phyloP scores from a whole-genome alignment of 345 rosid species.

The Lumnitzera racemosa region DNA sequence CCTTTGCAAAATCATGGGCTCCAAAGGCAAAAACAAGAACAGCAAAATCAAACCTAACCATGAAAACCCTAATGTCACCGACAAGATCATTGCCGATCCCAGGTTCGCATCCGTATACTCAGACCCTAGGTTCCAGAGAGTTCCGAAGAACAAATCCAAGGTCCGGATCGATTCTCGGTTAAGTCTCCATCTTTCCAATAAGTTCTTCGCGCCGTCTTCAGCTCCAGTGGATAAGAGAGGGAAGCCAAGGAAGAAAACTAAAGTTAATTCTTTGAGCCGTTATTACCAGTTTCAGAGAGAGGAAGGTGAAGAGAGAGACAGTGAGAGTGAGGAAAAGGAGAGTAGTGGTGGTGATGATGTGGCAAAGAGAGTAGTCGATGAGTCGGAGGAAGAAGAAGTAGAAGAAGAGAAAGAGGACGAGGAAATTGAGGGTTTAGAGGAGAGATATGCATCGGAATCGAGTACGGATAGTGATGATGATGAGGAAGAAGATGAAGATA shows the following conservation, averaged over 20 bases:
- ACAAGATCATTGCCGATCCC: slow-evolving; percentile 43
- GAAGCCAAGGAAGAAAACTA: slow-evolving; percentile 31
- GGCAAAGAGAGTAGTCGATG: slow-evolving; percentile 15
- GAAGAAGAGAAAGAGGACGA: slow-evolving; percentile 4
- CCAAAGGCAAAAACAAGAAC: slow-evolving; percentile 14
- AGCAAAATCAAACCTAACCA: slow-evolving; percentile 2
- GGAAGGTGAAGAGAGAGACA: slow-evolving; percentile 15
- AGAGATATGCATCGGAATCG: slow-evolving; percentile 18
- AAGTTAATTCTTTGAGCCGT: slow-evolving; percentile 39
- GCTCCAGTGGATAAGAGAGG: slow-evolving; percentile 80
- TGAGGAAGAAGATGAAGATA: slow-evolving; percentile 32
- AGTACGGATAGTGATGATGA: slow-evolving; percentile 57
- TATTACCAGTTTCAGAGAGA: slow-evolving; percentile 51
- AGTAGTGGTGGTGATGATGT: slow-evolving; percentile 12
- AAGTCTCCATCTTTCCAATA: slow-evolving; percentile 45
- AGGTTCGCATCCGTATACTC: slow-evolving; percentile 62
- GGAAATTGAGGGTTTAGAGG: background rate
- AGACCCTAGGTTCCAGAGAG: slow-evolving; percentile 84
- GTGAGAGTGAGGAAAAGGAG: slow-evolving; percentile 12
- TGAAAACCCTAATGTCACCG: slow-evolving; percentile 1
- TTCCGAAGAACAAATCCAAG: slow-evolving; percentile 53
- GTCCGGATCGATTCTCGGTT: slow-evolving; percentile 76
- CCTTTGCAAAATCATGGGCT: slow-evolving; percentile 19
- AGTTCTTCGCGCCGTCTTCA: slow-evolving; percentile 40
- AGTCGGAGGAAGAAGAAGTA: slow-evolving; percentile 19